phyloP scores from a whole-genome alignment of 495 filamentous ascomycete genomes.

The Evansstolkia leycettana region DNA sequence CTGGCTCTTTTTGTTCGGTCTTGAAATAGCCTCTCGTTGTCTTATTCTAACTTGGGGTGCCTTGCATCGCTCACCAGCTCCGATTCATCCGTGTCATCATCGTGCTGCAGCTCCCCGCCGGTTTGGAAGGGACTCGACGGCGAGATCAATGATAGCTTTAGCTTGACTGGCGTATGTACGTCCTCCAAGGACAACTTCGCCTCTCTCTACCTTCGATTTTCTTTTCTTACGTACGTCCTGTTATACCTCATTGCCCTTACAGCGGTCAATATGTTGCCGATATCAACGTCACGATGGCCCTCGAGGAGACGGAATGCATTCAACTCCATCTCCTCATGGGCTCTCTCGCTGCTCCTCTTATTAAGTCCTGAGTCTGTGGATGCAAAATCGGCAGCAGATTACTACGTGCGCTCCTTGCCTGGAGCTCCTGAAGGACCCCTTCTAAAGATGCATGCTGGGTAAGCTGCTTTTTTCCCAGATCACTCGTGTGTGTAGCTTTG shows the following conservation, averaged over 20 bases:
- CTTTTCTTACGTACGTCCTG: too few relatives aligned
- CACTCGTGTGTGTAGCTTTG: too few relatives aligned
- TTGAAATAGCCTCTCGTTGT: too few relatives aligned
- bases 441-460: slow-evolving; percentile 98
- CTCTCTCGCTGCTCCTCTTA: slow-evolving; percentile 13
- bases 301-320: slow-evolving; percentile 3
- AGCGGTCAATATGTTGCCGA: slow-evolving; percentile 9
- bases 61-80: too few relatives aligned
- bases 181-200: background rate
- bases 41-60: too few relatives aligned
- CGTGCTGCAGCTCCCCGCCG: too few relatives aligned
- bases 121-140: background rate
- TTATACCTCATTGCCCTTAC: background rate
- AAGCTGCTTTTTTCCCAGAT: slow-evolving; percentile 17
- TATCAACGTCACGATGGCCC: slow-evolving; percentile 5
- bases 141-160: background rate
- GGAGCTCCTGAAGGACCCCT: slow-evolving; percentile 72
- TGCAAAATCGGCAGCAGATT: slow-evolving; percentile 65
- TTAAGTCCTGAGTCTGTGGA: slow-evolving; percentile 14
- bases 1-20: too few relatives aligned
- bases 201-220: too few relatives aligned
- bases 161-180: background rate
- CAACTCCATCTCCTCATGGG: slow-evolving; percentile 13
- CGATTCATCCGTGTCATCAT: too few relatives aligned
- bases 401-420: slow-evolving; percentile 74